phyloP scores from a whole-genome alignment of 2,329 filamentous ascomycete genomes.

The Dothistroma pini region DNA sequence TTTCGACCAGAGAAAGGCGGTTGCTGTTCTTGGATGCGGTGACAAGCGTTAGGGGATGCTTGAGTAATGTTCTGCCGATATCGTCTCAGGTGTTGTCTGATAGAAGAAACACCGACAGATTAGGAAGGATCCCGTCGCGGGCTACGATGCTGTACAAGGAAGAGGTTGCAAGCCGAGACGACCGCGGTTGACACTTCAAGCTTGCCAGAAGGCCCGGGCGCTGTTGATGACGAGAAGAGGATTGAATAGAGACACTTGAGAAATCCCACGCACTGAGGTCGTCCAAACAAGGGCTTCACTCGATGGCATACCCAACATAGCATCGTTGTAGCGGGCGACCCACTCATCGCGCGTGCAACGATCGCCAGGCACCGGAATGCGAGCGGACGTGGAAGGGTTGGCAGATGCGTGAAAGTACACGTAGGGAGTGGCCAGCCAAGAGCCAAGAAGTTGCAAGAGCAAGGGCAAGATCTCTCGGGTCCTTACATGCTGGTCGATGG shows the following conservation, averaged over 20 bases:
- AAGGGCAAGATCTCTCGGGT: neutral
- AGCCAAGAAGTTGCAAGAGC: neutral
- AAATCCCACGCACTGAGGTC: neutral
- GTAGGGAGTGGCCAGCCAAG: slow-evolving; percentile 1
- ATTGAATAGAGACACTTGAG: neutral
- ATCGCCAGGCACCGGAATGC: slow-evolving; percentile 9
- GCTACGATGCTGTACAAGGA: slow-evolving; percentile 2
- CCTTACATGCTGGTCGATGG: neutral
- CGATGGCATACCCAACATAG: neutral
- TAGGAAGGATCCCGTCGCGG: neutral
- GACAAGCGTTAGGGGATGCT: neutral
- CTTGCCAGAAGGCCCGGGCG: neutral
- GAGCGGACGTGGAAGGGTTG: neutral
- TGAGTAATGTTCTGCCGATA: neutral
- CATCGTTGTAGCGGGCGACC: neutral
- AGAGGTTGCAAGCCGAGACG: slow-evolving; percentile 7
- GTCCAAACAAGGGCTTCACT: slow-evolving; percentile 2
- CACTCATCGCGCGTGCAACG: neutral
- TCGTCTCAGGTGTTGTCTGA: neutral
- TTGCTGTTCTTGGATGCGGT: neutral
- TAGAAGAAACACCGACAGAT: neutral
- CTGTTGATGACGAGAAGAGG: neutral
- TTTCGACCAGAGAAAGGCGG: neutral
- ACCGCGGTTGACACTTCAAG: slow-evolving; percentile 1
- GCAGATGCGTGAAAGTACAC: neutral